Base-by-base conservation (phyloP, 202 grass and related monocot species). In the Dendrocalamus latiflorus region DNA sequence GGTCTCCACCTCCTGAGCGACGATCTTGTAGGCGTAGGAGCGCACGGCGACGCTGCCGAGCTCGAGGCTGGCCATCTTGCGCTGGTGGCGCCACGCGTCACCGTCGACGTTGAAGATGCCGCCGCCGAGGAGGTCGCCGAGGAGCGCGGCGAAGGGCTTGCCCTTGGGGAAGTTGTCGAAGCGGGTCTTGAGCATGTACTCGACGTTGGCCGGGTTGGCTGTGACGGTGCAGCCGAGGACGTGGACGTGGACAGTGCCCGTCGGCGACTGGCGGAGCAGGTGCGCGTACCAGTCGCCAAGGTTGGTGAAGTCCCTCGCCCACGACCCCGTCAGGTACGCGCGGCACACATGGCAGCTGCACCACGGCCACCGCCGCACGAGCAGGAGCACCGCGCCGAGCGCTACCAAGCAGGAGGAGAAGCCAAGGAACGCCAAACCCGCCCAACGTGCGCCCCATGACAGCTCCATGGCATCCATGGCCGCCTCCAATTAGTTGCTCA, bases 101-200 rank as follows among this genome's bases (percentile, higher is more conserved):
- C 93, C 93, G 44, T 95, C 93, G 48, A 91, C 75, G 83, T 95
- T 95, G 83, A 95, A 92, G 78, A 95, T 95, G 74, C 93, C 93
- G n/a, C n/a, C n/a, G n/a, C n/a, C n/a, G n/a, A n/a, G n/a, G n/a
- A n/a, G n/a, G n/a, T n/a, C n/a, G n/a, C 90, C 85, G 41, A 95
- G 93, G 16, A 95, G 8, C 2, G 45, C 69, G 3, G 93, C 80
- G 84, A 92, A 95, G 4, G 79, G 63, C 72, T 73, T 88, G 16
- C 93, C 93, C 75, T 95, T 95, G 13, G 90, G 93, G 59, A 90
- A 95, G 86, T 95, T 95, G 60, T 92, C 76, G 88, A 95, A 95
- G 50, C 87, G 78, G 5, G 82, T 86, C 75, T 76, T 88, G 85
- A 95, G 93, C 83, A 95, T 90, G 90, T 95, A 86, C 88, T 95